These are phyloP conservation scores for Lasiodiplodia hormozganensis DNA, from an alignment of 2,329 filamentous ascomycete genomes.

Conservation along the genomic window DNA sequence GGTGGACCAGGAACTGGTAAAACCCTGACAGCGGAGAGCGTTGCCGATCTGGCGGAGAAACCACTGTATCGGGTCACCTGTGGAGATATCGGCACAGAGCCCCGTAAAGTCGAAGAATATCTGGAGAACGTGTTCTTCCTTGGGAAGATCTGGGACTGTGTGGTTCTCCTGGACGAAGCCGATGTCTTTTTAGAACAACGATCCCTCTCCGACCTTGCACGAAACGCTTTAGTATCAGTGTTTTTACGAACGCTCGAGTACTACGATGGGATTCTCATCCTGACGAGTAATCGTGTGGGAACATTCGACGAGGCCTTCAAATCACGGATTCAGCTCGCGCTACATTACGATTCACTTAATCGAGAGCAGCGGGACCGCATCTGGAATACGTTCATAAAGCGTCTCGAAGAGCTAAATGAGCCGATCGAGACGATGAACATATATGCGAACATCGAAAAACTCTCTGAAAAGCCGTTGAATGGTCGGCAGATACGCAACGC, in stretches of 20 bases:
- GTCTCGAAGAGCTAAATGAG: constrained; percentile 32
- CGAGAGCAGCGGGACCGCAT: constrained; percentile 34
- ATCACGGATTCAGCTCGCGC: constrained; percentile 41
- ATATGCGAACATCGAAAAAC: constrained; percentile 29
- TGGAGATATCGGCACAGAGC: constrained; percentile 18
- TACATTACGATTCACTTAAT: constrained; percentile 34
- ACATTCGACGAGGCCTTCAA: constrained; percentile 41
- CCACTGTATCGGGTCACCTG: constrained; percentile 39
- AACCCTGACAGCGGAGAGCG: constrained; percentile 42
- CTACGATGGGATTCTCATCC: constrained; percentile 37
- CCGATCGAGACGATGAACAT: constrained; percentile 45
- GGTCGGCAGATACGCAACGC: constrained; percentile 61
- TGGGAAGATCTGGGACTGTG: not conserved
- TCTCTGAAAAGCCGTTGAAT: constrained; percentile 54
- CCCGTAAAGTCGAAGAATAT: not conserved
- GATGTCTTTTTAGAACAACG: constrained; percentile 26
- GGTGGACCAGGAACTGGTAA: constrained; percentile 28
- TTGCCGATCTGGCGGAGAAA: constrained; percentile 38
- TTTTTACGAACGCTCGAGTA: not conserved
- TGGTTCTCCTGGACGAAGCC: constrained; percentile 20
- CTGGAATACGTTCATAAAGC: constrained; percentile 41
- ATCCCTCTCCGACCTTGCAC: not conserved
- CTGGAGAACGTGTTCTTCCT: not conserved
- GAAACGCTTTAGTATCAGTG: not conserved
- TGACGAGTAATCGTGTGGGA: constrained; percentile 44